Conservation (phyloP, 371 early-diverging fungal species). For the Actinomortierella wolfii region DNA sequence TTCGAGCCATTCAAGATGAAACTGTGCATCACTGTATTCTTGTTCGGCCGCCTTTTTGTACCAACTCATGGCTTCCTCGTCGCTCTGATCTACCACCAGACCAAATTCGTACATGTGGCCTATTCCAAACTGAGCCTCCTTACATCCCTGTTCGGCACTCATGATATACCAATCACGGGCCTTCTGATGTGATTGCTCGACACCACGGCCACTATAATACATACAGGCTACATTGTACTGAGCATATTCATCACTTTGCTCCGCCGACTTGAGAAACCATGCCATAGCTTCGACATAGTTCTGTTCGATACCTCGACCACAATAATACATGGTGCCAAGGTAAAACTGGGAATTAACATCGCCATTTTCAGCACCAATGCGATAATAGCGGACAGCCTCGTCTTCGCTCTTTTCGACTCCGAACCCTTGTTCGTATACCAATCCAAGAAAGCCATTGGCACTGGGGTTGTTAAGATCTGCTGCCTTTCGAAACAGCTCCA, state of each 20-base stretch:
- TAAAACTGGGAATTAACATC: conserved; percentile 80
- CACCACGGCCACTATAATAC: conserved; percentile 81
- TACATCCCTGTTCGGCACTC: conserved; percentile 70
- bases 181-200: conserved; percentile 58
- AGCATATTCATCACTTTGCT: conserved; percentile 74
- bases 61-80: conserved; percentile 71
- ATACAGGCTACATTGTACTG: conserved; percentile 83
- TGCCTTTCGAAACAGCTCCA: conserved; percentile 68
- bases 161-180: conserved; percentile 76
- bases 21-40: conserved; percentile 64
- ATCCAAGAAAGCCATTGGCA: conserved; percentile 82
- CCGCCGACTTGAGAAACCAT: conserved; percentile 76
- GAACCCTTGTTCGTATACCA: conserved; percentile 79
- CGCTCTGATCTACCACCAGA: conserved; percentile 71
- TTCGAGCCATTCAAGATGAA: too few relatives aligned
- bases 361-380: conserved; percentile 66
- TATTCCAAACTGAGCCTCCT: conserved; percentile 79
- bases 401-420: conserved; percentile 65
- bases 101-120: conserved; percentile 88
- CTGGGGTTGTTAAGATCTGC: conserved; percentile 75
- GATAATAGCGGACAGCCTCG: conserved; percentile 74
- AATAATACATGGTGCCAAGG: conserved; percentile 74
- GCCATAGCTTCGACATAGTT: conserved; percentile 60
- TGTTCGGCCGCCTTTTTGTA: conserved; percentile 59
- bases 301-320: conserved; percentile 68